Conservation (phyloP, 441 rosid species). For the Pelargonium cotyledonis region DNA sequence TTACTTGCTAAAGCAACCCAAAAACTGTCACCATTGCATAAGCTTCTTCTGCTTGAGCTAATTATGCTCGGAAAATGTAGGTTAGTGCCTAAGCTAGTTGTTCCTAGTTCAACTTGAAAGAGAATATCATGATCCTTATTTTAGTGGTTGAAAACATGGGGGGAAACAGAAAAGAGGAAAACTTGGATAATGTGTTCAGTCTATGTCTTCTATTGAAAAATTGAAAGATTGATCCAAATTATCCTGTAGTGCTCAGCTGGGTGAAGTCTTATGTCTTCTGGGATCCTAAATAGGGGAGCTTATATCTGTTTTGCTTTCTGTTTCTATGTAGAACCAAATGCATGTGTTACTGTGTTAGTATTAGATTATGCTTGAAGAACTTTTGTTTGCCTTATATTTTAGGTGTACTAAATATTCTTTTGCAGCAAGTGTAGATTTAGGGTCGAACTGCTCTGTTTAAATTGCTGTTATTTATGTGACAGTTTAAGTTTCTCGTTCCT, state of each 20-base stretch:
- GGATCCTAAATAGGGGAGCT: not conserved
- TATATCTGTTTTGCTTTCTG: too few relatives aligned
- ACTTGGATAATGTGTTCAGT: constrained; percentile 7
- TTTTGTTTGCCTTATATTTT: not conserved
- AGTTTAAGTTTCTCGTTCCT: not conserved
- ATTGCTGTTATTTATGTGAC: not conserved
- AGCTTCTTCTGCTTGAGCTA: too few relatives aligned
- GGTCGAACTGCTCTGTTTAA: not conserved
- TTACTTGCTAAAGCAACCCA: not conserved
- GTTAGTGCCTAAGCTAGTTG: not conserved
- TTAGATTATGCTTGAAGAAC: not conserved
- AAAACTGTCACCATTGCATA: too few relatives aligned
- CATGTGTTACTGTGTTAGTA: not conserved
- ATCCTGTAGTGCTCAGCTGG: too few relatives aligned
- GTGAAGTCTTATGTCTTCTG: too few relatives aligned
- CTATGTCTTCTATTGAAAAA: not conserved
- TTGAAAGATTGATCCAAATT: too few relatives aligned
- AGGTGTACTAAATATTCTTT: not conserved
- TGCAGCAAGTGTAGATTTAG: not conserved
- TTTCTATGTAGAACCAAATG: not conserved
- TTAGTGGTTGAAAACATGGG: not conserved
- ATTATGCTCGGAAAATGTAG: not conserved
- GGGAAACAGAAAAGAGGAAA: not conserved
- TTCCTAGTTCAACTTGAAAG: not conserved
- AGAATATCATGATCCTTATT: not conserved